A percentile compares a stretch with the other conserved stretches of the same genome.
Conservation (phyloP, 345 rosid species). For the Eucalyptus marginata region DNA sequence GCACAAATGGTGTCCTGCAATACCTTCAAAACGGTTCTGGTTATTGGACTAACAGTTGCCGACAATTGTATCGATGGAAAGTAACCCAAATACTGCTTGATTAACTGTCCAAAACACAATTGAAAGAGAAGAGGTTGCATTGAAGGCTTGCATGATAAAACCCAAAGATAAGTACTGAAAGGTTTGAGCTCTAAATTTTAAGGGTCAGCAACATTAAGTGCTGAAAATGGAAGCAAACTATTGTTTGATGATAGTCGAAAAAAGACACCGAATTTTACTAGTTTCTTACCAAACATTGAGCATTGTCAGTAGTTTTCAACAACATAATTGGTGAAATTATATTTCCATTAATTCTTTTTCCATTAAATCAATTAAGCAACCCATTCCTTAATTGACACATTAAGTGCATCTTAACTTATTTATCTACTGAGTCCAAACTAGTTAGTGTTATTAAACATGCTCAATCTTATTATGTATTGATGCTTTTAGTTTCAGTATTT, state of each 20-base stretch:
- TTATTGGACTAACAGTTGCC: slow-evolving; percentile 93
- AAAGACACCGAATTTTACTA: neutral
- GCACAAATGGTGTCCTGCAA: neutral
- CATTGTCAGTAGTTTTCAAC: neutral
- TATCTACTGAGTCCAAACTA: neutral
- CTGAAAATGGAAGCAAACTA: neutral
- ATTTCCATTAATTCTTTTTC: neutral
- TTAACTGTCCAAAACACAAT: slow-evolving; percentile 37
- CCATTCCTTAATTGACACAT: neutral
- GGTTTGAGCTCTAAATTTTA: neutral
- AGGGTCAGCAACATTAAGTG: neutral
- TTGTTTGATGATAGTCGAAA: neutral
- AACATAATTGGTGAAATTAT: neutral
- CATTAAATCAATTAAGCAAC: neutral
- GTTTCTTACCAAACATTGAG: neutral
- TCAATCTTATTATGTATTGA: neutral
- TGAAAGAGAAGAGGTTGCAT: neutral
- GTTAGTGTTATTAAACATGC: neutral
- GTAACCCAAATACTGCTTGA: slow-evolving; percentile 79
- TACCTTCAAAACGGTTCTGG: slow-evolving; percentile 97
- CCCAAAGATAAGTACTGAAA: neutral
- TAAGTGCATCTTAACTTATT: neutral
- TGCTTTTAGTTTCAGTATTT: neutral
- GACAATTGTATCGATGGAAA: slow-evolving; percentile 72
- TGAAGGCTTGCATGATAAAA: neutral